Conservation (phyloP, 208 protist species). For the Wallacemonas sp. region DNA sequence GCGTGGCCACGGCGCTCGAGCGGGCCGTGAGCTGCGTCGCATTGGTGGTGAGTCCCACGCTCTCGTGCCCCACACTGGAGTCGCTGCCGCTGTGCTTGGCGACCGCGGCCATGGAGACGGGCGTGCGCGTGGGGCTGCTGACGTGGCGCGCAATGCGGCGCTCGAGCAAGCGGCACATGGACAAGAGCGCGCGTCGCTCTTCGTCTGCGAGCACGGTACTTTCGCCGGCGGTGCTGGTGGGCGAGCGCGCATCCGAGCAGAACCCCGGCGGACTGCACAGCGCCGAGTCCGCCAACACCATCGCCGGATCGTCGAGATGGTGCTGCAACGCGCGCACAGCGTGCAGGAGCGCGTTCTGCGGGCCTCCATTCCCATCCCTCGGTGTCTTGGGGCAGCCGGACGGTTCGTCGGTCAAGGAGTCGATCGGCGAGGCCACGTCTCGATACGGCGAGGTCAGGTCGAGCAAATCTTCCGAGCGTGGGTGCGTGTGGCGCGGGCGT, state of each 20-base stretch:
- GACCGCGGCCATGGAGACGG: neutral
- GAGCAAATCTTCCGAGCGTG: neutral
- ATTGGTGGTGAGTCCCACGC: neutral
- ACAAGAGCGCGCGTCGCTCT: slow-evolving; percentile 4
- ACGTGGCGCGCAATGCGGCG: neutral
- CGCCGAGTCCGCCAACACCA: no score
- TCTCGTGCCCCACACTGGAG: neutral
- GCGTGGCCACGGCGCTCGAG: neutral
- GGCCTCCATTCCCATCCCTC: no score
- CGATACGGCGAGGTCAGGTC: neutral
- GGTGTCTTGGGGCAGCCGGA: no score
- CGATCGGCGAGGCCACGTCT: neutral
- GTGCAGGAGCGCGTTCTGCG: neutral
- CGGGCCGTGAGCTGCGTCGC: neutral
- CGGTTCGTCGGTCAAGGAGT: no score
- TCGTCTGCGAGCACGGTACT: neutral
- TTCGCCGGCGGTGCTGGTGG: neutral
- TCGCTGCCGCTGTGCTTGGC: neutral
- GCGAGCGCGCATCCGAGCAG: neutral
- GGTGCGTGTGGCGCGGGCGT: no score
- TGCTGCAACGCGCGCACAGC: neutral
- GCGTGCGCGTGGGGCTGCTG: neutral
- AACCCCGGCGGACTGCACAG: no score
- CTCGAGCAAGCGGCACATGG: slow-evolving; percentile 8
- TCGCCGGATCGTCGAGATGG: neutral